Base-by-base conservation (phyloP, 192 early-diverging fungal genomes). In the Gryganskiella cystojenkinii region DNA sequence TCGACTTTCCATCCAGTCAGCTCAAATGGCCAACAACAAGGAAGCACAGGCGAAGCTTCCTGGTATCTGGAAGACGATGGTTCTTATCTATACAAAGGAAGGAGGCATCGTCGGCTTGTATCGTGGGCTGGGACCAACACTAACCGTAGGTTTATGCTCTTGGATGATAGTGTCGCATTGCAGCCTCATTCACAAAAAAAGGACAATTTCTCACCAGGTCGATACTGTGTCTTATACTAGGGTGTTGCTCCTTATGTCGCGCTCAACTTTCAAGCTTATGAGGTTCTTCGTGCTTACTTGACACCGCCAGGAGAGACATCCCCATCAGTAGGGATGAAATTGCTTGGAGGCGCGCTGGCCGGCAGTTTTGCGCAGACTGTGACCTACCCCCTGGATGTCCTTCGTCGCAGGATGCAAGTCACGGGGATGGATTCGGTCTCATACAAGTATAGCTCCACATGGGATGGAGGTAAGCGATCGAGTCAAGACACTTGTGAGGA, bases 191-290 rank as follows among this genome's bases (percentile, higher is more conserved):
- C 42, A 2, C n/a, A 40, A 14, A n/a, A 33, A 7, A 3, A 55
- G 33, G 6, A 35, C 3, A n/a, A 34, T 37, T 57, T 56, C 31
- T 25, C 2, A 33, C 25, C 17, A 45, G 6, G 28, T n/a, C 30
- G 14, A 33, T 1, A 11, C 24, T 17, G 8, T 51, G 31, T 11
- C 6, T 20, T 4, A 3, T 19, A 33, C 19, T 72, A 86, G 85
- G 92, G 92, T 25, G 91, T 94, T 11, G 90, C 90, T 8, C 92
- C 92, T 3, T 94, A 94, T 73, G 91, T 94, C 42, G 92, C 91
- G 13, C 83, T 94, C 35, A 94, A 92, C 80, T 94, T 94, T 67
- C 91, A 91, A 67, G 92, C 88, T 58, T 94, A 94, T 64, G 93
- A 94, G 53, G 88, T 92, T 4, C 70, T 94, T 35, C 90, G 90